Evolutionary conservation across 306 rosid genomes (phyloP), one percentile per base, ranked within the genome.

Genomic region (Cucurbita moschata): DNA sequence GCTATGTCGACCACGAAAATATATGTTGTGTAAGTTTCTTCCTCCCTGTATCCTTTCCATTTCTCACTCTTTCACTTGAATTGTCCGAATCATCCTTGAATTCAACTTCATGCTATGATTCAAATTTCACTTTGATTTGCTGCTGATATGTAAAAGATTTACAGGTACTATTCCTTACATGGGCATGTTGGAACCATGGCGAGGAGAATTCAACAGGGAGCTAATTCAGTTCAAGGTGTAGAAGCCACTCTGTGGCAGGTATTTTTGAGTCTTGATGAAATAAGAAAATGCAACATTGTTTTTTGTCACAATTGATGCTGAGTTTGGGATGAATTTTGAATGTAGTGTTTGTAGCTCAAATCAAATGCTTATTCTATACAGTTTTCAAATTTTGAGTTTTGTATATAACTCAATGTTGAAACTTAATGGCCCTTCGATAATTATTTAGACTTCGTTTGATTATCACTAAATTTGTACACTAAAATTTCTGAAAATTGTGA

Each of bases 141-240:
- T 14, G 10, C 21, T 69, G 38, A 69, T 30, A 26, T 69, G 8
- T 43, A 15, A 46, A 69, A 26, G 44, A 8, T 0, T 47, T 37
- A 30, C 58, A 93, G 98, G 77, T 93, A 86, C 84, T 93, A 93
- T 85, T 90, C 97, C 23, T 73, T 90, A 79, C 81, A 93, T 81
- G 90, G 94, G 63, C 98, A 93, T 77, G 98, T 93, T 3, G 92
- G 86, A 76, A 90, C 87, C 10, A 93, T 93, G 96, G 97, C 98
- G 46, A 81, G 96, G 52, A 90, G 83, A 81, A 78, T 90, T 64
- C 96, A 77, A 78, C 84, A 81, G 78, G 96, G 98, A 26, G 98
- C 96, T 63, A 84, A 86, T 75, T 55, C 90, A 16, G 92, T 93
- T 60, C 84, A 88, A 79, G 97, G 94, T 76, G 97, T 87, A 55